Evolutionary conservation across 768 basidiomycete genomes (phyloP).

Genomic region (Amylocystis lapponica): DNA sequence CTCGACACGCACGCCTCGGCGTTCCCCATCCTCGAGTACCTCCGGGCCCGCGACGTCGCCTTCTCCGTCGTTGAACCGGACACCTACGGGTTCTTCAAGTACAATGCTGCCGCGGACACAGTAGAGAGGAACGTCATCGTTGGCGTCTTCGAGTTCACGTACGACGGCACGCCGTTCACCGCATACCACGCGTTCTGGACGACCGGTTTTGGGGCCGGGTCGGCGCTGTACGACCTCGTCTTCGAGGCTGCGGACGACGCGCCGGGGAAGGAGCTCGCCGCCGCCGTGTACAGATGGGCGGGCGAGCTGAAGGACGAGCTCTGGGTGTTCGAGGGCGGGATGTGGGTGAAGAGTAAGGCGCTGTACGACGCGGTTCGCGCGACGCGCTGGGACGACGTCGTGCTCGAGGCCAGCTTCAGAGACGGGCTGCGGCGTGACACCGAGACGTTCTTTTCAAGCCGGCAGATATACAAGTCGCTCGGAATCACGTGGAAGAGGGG

Average conservation of each 20-base stretch:
- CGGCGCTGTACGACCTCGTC: slow-evolving; percentile 8
- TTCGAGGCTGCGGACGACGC: slow-evolving; percentile 9
- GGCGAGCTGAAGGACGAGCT: slow-evolving; percentile 23
- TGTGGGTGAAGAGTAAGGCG: slow-evolving; percentile 26
- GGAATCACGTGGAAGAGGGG: slow-evolving; percentile 33
- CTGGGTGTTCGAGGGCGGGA: slow-evolving; percentile 31
- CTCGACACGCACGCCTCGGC: neutral
- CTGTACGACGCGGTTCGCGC: slow-evolving; percentile 22
- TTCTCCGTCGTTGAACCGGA: neutral
- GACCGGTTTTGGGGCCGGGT: slow-evolving; percentile 1
- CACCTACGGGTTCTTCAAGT: slow-evolving; percentile 2
- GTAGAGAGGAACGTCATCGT: neutral
- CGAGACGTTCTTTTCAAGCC: slow-evolving; percentile 32
- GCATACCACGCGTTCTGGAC: slow-evolving; percentile 9
- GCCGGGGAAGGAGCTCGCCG: slow-evolving; percentile 6
- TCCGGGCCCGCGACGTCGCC: neutral
- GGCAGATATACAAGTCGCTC: slow-evolving; percentile 32
- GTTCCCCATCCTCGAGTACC: slow-evolving; percentile 2
- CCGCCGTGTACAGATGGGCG: slow-evolving; percentile 10
- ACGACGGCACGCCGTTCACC: slow-evolving; percentile 4
- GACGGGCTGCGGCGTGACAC: slow-evolving; percentile 30
- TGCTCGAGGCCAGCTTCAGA: slow-evolving; percentile 30
- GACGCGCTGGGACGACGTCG: slow-evolving; percentile 30
- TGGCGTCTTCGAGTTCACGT: slow-evolving; percentile 5
- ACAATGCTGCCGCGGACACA: neutral